Evolutionary conservation across 768 basidiomycete species (phyloP).

Genomic region (Boletus reticulatus): DNA sequence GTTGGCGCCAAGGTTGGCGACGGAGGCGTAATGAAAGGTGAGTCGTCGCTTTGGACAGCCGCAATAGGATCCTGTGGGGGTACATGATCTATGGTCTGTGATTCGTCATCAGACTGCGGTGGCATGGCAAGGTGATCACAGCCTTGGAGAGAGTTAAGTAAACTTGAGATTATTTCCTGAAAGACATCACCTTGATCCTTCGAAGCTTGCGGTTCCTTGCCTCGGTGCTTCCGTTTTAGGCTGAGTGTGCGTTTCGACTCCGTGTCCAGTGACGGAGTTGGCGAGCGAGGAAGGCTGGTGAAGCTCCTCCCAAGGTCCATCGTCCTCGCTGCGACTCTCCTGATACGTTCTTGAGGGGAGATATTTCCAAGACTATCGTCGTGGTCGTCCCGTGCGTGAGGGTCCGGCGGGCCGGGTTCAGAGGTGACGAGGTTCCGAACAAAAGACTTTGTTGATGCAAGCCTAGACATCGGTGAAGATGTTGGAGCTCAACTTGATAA

Average conservation of each 20-base stretch:
- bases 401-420: conserved; percentile 32
- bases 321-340: conserved; percentile 55
- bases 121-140: conserved; percentile 11
- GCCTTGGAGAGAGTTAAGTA: conserved; percentile 13
- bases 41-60: conserved; percentile 41
- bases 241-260: conserved; percentile 54
- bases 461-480: conserved; percentile 23
- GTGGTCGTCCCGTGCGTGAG: conserved; percentile 31
- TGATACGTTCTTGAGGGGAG: conserved; percentile 45
- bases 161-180: conserved; percentile 20
- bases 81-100: conserved; percentile 4
- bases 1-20: conserved; percentile 53
- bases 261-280: conserved; percentile 29
- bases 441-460: conserved; percentile 21
- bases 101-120: conserved; percentile 20
- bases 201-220: conserved; percentile 34
- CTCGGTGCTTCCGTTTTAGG: conserved; percentile 51
- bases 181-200: conserved; percentile 30
- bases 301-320: conserved; percentile 65
- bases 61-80: conserved; percentile 5
- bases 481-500: conserved; percentile 1
- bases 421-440: conserved; percentile 18
- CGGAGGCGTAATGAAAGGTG: conserved; percentile 71
- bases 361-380: conserved; percentile 27
- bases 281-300: conserved; percentile 37